Conservation (phyloP, 1,284 basidiomycete species). For the Mycena citricolor region DNA sequence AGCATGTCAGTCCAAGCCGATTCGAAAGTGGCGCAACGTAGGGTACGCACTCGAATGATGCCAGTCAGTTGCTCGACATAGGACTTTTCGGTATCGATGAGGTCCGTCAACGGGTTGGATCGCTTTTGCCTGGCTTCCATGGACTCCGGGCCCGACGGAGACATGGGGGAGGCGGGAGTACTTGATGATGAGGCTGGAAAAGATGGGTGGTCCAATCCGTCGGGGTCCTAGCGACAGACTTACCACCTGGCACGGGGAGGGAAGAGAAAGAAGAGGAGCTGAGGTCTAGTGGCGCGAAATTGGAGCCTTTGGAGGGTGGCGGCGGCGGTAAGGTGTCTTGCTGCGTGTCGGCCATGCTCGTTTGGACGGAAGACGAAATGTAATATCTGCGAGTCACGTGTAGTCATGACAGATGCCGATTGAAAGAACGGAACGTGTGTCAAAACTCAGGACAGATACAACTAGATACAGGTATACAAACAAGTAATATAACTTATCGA, state of each 20-base stretch:
- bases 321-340: conserved; percentile 11
- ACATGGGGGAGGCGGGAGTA: conserved; percentile 37
- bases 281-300: conserved; percentile 14
- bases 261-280: conserved; percentile 2
- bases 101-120: conserved; percentile 84
- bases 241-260: conserved; percentile 13
- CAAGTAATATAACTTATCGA: too few species aligned
- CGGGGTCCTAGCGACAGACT: background rate
- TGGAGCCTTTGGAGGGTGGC: conserved; percentile 17
- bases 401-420: too few species aligned
- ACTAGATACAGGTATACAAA: too few species aligned
- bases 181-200: conserved; percentile 27
- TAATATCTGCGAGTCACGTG: too few species aligned
- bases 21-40: conserved; percentile 17
- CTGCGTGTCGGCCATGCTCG: too few species aligned
- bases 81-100: conserved; percentile 90
- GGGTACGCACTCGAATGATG: conserved; percentile 80
- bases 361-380: background rate
- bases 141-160: conserved; percentile 28
- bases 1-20: conserved; percentile 17
- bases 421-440: too few species aligned
- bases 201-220: background rate
- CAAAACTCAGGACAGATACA: too few species aligned
- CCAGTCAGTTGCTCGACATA: conserved; percentile 93
- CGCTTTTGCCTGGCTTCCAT: conserved; percentile 55